These are phyloP conservation scores for Xylogone sp. DNA, from an alignment of 2,329 filamentous ascomycete species.

Conservation along the genomic window DNA sequence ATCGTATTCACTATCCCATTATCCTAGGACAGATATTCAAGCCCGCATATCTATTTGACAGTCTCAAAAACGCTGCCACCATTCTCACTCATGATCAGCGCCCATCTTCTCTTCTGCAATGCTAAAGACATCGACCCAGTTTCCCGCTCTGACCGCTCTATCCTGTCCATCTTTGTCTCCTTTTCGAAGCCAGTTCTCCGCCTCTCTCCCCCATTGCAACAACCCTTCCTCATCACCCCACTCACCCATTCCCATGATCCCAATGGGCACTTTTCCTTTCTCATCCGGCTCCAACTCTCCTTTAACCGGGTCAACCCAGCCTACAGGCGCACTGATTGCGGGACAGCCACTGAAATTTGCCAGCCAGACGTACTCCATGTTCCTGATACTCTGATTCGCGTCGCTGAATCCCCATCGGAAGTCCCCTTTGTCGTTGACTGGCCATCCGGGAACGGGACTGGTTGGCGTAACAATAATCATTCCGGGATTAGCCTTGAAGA, in stretches of 20 bases:
- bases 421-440: conserved; percentile 51
- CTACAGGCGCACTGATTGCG: conserved; percentile 69
- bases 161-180: conserved; percentile 44
- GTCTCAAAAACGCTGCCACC: too few relatives aligned
- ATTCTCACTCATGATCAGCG: too few relatives aligned
- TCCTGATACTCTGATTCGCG: conserved; percentile 66
- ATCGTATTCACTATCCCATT: too few relatives aligned
- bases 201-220: conserved; percentile 55
- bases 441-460: conserved; percentile 70
- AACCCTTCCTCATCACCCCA: conserved; percentile 65
- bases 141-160: conserved; percentile 36
- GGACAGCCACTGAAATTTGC: conserved; percentile 81
- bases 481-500: conserved; percentile 69
- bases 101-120: conserved; percentile 26
- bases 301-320: conserved; percentile 49
- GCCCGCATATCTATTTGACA: too few relatives aligned
- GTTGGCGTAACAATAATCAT: conserved; percentile 78
- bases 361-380: conserved; percentile 83
- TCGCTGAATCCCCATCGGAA: conserved; percentile 71
- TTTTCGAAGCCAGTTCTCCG: conserved; percentile 51
- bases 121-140: conserved; percentile 56
- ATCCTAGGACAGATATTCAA: too few relatives aligned
- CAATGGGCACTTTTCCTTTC: conserved; percentile 58
- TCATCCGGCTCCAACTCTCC: conserved; percentile 24
- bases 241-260: conserved; percentile 60